A percentile compares a stretch with the other conserved stretches of the same genome.
Conservation (phyloP, 2,329 filamentous ascomycete species). For the Calonectria hawksworthii region DNA sequence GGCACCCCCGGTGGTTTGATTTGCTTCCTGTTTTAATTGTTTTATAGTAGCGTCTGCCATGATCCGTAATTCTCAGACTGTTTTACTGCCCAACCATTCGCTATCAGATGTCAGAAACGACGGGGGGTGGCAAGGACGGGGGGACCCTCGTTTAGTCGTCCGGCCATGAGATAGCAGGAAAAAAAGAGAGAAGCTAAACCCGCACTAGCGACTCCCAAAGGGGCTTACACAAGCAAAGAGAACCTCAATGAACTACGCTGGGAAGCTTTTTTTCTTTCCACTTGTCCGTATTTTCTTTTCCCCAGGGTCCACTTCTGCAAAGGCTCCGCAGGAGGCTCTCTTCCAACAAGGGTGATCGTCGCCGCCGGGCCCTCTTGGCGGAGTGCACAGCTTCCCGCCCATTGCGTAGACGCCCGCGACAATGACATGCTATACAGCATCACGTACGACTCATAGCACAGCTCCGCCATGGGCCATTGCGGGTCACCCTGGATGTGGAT, state of each 20-base stretch:
- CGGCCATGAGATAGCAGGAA: not conserved
- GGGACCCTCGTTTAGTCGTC: not conserved
- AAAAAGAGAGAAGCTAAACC: not conserved
- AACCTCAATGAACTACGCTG: slow-evolving; percentile 3
- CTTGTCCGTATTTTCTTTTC: not conserved
- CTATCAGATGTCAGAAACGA: slow-evolving; percentile 1
- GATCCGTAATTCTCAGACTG: not conserved
- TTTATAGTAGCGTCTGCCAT: not conserved
- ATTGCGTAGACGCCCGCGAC: slow-evolving; percentile 42
- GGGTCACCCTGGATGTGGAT: too few relatives aligned
- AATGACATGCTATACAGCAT: slow-evolving; percentile 30
- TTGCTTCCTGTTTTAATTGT: not conserved
- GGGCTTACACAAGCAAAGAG: not conserved
- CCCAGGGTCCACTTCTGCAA: slow-evolving; percentile 21
- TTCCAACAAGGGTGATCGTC: slow-evolving; percentile 42
- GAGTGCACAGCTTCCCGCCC: slow-evolving; percentile 33
- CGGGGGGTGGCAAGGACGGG: not conserved
- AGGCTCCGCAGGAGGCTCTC: slow-evolving; percentile 22
- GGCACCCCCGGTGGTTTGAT: not conserved
- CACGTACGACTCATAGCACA: slow-evolving; percentile 14
- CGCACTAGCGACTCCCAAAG: not conserved
- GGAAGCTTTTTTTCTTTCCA: not conserved
- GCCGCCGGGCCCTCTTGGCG: slow-evolving; percentile 39
- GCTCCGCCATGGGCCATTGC: not conserved
- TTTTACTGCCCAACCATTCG: slow-evolving; percentile 10